phyloP scores from a whole-genome alignment of 768 basidiomycete species.

The Phanerodontia chrysosporium region DNA sequence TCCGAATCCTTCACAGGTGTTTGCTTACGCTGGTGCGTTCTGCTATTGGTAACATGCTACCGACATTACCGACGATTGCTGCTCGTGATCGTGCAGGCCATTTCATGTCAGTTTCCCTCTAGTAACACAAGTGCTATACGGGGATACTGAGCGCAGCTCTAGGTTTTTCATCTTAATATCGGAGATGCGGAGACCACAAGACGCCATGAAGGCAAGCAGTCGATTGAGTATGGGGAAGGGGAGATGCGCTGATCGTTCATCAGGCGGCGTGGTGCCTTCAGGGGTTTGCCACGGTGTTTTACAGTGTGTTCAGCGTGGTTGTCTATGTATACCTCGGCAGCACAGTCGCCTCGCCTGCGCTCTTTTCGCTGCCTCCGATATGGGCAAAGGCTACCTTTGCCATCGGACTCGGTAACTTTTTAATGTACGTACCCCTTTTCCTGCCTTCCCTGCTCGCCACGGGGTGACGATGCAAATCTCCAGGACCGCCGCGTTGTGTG shows the following conservation, averaged over 20 bases:
- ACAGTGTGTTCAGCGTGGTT: constrained; percentile 36
- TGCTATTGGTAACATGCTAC: not conserved
- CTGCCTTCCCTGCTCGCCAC: not conserved
- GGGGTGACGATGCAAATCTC: not conserved
- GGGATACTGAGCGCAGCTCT: not conserved
- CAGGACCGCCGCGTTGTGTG: constrained; percentile 42
- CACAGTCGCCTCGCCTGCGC: constrained; percentile 41
- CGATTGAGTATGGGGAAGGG: not conserved
- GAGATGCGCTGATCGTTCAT: not conserved
- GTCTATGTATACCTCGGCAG: constrained; percentile 47
- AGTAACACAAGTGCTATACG: not conserved
- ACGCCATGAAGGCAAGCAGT: constrained; percentile 48
- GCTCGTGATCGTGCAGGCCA: constrained; percentile 33
- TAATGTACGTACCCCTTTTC: constrained; percentile 33
- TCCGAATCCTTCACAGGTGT: constrained; percentile 31
- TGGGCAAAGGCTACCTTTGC: constrained; percentile 50
- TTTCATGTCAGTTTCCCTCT: constrained; percentile 38
- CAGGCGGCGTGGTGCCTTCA: constrained; percentile 54
- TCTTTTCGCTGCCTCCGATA: constrained; percentile 41
- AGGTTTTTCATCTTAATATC: constrained; percentile 60
- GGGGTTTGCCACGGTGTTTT: constrained; percentile 48
- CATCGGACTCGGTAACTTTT: constrained; percentile 46
- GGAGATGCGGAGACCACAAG: constrained; percentile 47
- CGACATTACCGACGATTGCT: not conserved
- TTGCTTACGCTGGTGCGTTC: constrained; percentile 44